Evolutionary conservation across 1,284 basidiomycete genomes (phyloP).

Genomic region (Tremellales sp.): DNA sequence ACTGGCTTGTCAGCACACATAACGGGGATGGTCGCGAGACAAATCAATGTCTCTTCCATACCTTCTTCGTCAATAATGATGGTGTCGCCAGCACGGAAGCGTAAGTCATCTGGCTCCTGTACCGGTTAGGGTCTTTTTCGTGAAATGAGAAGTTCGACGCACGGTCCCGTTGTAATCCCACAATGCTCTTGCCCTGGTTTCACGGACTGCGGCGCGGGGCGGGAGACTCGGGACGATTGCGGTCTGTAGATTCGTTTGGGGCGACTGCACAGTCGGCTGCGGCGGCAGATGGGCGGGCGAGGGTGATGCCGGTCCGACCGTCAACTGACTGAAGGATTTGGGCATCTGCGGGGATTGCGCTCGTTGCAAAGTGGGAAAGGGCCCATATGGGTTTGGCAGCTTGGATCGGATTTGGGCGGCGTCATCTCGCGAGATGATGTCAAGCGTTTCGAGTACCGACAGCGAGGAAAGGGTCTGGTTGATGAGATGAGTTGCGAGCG

Average conservation of each 20-base stretch:
- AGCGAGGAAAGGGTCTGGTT: constrained; percentile 39
- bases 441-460: constrained; percentile 34
- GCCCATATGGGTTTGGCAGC: constrained; percentile 34
- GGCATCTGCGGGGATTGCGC: background rate
- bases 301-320: constrained; percentile 3
- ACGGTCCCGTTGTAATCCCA: constrained; percentile 44
- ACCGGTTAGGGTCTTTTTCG: background rate
- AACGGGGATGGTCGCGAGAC: too few species aligned
- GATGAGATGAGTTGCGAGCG: constrained; percentile 38
- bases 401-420: constrained; percentile 34
- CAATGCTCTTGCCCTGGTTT: constrained; percentile 32
- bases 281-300: background rate
- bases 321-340: constrained; percentile 9
- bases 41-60: constrained; percentile 7
- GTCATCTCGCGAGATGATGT: constrained; percentile 29
- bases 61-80: constrained; percentile 44
- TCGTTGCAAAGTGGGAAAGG: constrained; percentile 23
- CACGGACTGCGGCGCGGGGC: constrained; percentile 3
- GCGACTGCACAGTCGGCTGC: constrained; percentile 8
- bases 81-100: constrained; percentile 38
- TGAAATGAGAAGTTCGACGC: constrained; percentile 4
- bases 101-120: constrained; percentile 37
- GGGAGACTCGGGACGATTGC: background rate
- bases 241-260: constrained; percentile 14
- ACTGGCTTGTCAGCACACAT: constrained; percentile 17